These are phyloP conservation scores for Syncephalis fuscata DNA, from an alignment of 371 early-diverging fungal genomes.

Conservation along the genomic window DNA sequence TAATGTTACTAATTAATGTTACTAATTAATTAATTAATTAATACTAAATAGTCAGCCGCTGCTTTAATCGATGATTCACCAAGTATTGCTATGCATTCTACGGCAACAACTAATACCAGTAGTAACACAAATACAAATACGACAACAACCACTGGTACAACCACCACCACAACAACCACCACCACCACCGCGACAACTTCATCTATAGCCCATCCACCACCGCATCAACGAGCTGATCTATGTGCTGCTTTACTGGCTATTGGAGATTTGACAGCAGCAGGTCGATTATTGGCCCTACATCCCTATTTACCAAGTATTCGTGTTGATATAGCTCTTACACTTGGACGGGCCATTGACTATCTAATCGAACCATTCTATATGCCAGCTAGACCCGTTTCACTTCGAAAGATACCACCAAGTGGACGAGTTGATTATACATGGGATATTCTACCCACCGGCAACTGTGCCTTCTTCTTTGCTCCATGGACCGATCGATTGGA, in stretches of 20 bases:
- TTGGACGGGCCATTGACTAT: too few relatives aligned
- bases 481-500: neutral
- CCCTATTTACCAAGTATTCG: too few relatives aligned
- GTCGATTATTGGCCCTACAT: too few relatives aligned
- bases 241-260: conserved; percentile 39
- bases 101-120: neutral
- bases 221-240: conserved; percentile 46
- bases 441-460: conserved; percentile 14
- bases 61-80: conserved; percentile 18
- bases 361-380: too few relatives aligned
- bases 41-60: conserved; percentile 13
- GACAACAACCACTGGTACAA: too few relatives aligned
- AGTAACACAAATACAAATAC: too few relatives aligned
- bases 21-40: neutral
- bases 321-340: too few relatives aligned
- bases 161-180: conserved; percentile 1
- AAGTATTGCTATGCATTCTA: neutral
- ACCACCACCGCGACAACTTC: too few relatives aligned
- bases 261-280: conserved; percentile 39
- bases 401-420: conserved; percentile 38
- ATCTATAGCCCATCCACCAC: neutral
- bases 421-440: conserved; percentile 33
- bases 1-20: neutral
- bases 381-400: conserved; percentile 3
- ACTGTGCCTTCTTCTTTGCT: neutral